These are phyloP conservation scores for Rhizopus arrhizus DNA, from an alignment of 371 early-diverging fungal genomes.

Conservation along the genomic window DNA sequence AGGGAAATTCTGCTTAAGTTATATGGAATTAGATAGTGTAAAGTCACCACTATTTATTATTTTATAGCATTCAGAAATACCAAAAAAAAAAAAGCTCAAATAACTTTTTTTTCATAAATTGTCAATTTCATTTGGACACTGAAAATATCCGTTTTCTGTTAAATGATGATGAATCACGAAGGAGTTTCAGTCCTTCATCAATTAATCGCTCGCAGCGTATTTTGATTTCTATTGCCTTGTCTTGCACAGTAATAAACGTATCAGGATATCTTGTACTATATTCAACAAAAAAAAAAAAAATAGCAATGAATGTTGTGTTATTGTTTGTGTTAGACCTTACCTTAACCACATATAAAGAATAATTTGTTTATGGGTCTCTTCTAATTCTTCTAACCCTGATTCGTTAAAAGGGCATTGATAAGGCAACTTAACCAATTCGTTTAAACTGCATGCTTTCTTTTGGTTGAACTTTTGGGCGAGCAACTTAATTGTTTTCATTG, in stretches of 20 bases:
- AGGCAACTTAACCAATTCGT: constrained; percentile 58
- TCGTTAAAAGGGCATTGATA: constrained; percentile 18
- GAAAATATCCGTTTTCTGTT: too few species aligned
- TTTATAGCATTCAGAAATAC: too few species aligned
- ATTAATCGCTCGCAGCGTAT: constrained; percentile 50
- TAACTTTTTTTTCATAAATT: too few species aligned
- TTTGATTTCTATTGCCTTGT: constrained; percentile 39
- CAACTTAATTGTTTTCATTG: constrained; percentile 28
- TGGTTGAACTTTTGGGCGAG: constrained; percentile 50
- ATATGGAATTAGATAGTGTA: too few species aligned
- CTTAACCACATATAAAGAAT: constrained; percentile 89
- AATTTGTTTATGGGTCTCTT: constrained; percentile 72
- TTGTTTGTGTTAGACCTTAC: constrained; percentile 29
- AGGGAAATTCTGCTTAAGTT: too few species aligned
- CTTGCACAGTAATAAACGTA: constrained; percentile 37
- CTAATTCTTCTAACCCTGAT: constrained; percentile 55
- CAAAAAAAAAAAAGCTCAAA: too few species aligned
- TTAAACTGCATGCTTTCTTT: constrained; percentile 40
- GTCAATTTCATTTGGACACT: too few species aligned
- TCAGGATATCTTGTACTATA: constrained; percentile 53
- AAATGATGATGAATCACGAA: too few species aligned
- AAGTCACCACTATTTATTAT: too few species aligned
- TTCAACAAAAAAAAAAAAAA: not conserved
- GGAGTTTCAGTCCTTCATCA: constrained; percentile 38
- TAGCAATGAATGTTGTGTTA: too few species aligned